phyloP scores from a whole-genome alignment of 116 monocot genomes.

The Thalassia testudinum region DNA sequence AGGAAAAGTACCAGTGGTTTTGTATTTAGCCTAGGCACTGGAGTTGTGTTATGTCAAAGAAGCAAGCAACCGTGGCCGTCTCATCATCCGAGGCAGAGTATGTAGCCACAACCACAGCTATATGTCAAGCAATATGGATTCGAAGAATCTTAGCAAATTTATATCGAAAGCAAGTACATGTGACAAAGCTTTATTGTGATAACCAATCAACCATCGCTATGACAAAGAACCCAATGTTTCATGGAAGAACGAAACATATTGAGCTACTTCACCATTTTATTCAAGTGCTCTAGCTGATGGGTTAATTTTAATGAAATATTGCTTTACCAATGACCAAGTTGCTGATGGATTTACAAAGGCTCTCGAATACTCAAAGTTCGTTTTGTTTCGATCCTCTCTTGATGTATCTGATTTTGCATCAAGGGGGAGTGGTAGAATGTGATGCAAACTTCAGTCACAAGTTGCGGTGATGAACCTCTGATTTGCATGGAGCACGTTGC shows the following conservation, averaged over 20 bases:
- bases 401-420: neutral
- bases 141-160: neutral
- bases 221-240: slow-evolving; percentile 3
- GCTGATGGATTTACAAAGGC: slow-evolving; percentile 6
- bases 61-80: neutral
- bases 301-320: slow-evolving; percentile 7
- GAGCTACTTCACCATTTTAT: slow-evolving; percentile 7
- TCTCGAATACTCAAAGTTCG: neutral
- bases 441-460: neutral
- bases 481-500: too few species aligned
- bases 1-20: slow-evolving; percentile 1
- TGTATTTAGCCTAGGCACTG: neutral
- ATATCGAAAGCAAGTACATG: neutral
- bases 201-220: neutral
- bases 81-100: slow-evolving; percentile 1
- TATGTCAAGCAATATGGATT: slow-evolving; percentile 4
- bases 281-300: neutral
- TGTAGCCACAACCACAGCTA: neutral
- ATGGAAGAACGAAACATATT: slow-evolving; percentile 10
- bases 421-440: neutral
- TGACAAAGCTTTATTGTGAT: neutral
- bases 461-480: too few species aligned
- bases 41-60: neutral
- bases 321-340: slow-evolving; percentile 5
- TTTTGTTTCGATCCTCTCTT: neutral